These are phyloP conservation scores for Lecanicillium sp. DNA, from an alignment of 2,329 filamentous ascomycete genomes.

Conservation along the genomic window DNA sequence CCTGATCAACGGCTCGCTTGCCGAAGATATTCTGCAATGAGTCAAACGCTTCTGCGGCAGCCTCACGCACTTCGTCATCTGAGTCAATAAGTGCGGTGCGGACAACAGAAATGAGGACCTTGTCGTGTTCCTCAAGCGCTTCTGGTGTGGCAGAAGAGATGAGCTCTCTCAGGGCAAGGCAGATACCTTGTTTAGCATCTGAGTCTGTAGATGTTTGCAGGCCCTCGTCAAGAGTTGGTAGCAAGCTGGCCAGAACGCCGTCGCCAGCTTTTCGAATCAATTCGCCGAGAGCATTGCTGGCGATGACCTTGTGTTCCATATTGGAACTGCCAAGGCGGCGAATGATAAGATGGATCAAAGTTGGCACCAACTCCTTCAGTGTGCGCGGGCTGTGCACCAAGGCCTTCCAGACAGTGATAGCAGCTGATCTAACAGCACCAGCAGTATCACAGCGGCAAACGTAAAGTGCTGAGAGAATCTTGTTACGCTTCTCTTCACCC, in stretches of 20 bases:
- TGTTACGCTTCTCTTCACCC: conserved; percentile 93
- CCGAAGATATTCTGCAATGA: conserved; percentile 88
- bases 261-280: conserved; percentile 96
- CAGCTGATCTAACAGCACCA: conserved; percentile 79
- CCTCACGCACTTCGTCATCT: conserved; percentile 84
- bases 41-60: conserved; percentile 95
- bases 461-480: conserved; percentile 92
- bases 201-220: conserved; percentile 82
- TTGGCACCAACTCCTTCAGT: conserved; percentile 91
- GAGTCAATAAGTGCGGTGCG: conserved; percentile 87
- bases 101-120: conserved; percentile 89
- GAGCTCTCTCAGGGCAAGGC: conserved; percentile 88
- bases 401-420: conserved; percentile 93
- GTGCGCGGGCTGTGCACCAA: conserved; percentile 86
- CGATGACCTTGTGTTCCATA: conserved; percentile 98
- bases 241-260: conserved; percentile 76
- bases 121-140: conserved; percentile 87
- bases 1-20: conserved; percentile 91
- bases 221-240: conserved; percentile 89
- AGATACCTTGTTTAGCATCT: conserved; percentile 94
- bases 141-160: conserved; percentile 85
- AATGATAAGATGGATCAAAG: conserved; percentile 90
- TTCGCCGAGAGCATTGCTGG: conserved; percentile 92
- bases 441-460: conserved; percentile 97
- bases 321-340: conserved; percentile 89